A percentile compares a stretch with the other conserved stretches of the same genome.
Evolutionary conservation across 2,329 filamentous ascomycete genomes (phyloP).

Genomic region (Stemphylium lycopersici): DNA sequence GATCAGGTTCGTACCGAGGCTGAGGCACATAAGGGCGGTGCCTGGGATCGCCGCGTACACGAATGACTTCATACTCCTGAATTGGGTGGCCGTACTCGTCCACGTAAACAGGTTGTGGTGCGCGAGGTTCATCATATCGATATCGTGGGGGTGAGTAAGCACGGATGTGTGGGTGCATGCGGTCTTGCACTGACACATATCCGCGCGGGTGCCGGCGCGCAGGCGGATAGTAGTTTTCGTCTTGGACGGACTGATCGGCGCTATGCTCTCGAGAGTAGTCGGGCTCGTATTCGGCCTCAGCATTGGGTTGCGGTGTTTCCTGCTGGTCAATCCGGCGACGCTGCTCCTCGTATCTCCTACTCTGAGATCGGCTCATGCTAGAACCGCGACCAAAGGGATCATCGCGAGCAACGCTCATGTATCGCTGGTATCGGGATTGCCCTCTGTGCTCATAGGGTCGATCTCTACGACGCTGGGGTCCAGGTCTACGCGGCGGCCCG

Average conservation of each 20-base stretch:
- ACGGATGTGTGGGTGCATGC: conserved; percentile 25
- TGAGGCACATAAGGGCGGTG: conserved; percentile 19
- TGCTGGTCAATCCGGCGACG: conserved; percentile 46
- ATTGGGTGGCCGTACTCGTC: conserved; percentile 41
- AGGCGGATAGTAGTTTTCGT: conserved; percentile 32
- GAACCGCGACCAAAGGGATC: conserved; percentile 44
- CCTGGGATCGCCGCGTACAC: conserved; percentile 33
- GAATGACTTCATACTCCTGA: conserved; percentile 42
- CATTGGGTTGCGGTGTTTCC: conserved; percentile 43
- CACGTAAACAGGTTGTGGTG: conserved; percentile 39
- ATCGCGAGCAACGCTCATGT: conserved; percentile 44
- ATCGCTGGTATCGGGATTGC: conserved; percentile 45
- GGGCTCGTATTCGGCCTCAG: conserved; percentile 34
- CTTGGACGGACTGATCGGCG: conserved; percentile 35
- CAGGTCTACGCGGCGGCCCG: conserved; percentile 34
- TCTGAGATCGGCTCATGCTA: conserved; percentile 45
- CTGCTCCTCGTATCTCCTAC: conserved; percentile 45
- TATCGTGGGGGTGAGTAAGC: conserved; percentile 38
- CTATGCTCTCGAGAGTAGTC: conserved; percentile 43
- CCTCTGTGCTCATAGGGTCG: conserved; percentile 40
- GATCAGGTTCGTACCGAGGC: conserved; percentile 38
- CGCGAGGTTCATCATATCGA: conserved; percentile 39
- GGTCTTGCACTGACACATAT: conserved; percentile 45
- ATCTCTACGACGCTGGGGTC: conserved; percentile 41
- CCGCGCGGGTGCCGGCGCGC: conserved; percentile 32